Base-by-base conservation (phyloP, 2,329 filamentous ascomycete genomes). In the Periconia sp. region DNA sequence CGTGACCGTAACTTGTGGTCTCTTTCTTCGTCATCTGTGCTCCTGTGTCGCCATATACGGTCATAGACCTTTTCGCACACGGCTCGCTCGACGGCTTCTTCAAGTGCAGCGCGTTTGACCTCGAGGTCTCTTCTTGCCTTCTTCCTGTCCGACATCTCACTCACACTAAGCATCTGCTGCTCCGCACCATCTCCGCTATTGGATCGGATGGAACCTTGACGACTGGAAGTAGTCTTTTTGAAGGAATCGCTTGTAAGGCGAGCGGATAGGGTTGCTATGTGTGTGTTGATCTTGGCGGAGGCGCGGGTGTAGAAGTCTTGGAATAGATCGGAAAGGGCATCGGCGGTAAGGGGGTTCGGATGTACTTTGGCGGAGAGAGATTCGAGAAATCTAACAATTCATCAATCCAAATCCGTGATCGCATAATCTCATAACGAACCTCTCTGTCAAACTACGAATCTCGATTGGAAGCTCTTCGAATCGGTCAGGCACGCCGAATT, bases 1-100 rank as follows among this genome's bases (percentile, higher is more conserved):
- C 96, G 94, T 10, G 94, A 99, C 30, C 94, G 85, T 47, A 99
- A 80, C 70, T 96, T 97, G 66, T 96, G 92, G 70, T 99, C 94
- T 66, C 93, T 85, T 13, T 94, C 92, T 74, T 97, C 93, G 69
- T 99, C 94, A 65, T 97, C 87, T 0, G 93, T 96, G 70, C 83
- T 94, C 55, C 89, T 85, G 72, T 99, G 94, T 45, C 92, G 86
- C 82, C 93, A 99, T 70, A 99, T 91, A 60, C 89, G 87, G 53
- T 87, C 82, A 68, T 97, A 97, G 6, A 81, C 87, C 49, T 87
- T 86, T 69, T 96, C 91, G 68, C 91, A 95, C 11, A 92, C 83
- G 58, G 89, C 85, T 59, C 90, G 85, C 71, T 99, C 94, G 0
- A 97, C 90, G 3, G 92, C 91, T 73, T 99, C 94, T 74, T 99